phyloP scores from a whole-genome alignment of 768 basidiomycete species.

The Cantharellus anzutake region DNA sequence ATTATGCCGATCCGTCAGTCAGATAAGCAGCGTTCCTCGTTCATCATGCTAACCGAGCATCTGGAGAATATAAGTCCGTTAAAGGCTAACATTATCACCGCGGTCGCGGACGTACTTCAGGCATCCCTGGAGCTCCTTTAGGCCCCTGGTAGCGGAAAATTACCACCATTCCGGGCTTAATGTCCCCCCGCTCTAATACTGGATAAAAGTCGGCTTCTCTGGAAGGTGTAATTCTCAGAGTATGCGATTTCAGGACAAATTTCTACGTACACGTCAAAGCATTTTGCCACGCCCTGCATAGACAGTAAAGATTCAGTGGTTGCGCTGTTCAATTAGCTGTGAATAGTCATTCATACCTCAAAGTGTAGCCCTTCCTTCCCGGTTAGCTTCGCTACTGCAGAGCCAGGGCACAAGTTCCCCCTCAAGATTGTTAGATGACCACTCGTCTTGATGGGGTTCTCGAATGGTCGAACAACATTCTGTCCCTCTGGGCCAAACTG shows the following conservation, averaged over 20 bases:
- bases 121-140: slow-evolving; percentile 85
- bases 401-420: slow-evolving; percentile 76
- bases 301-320: neutral
- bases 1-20: neutral
- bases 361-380: slow-evolving; percentile 81
- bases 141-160: slow-evolving; percentile 83
- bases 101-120: slow-evolving; percentile 30
- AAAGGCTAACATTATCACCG: neutral
- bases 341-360: slow-evolving; percentile 27
- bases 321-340: neutral
- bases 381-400: slow-evolving; percentile 82
- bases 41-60: slow-evolving; percentile 23
- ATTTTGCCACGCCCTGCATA: slow-evolving; percentile 47
- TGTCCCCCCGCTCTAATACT: slow-evolving; percentile 51
- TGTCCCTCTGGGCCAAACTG: slow-evolving; percentile 39
- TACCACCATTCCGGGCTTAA: slow-evolving; percentile 54
- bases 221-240: slow-evolving; percentile 4
- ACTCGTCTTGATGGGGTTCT: slow-evolving; percentile 67
- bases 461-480: slow-evolving; percentile 52
- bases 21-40: neutral
- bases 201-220: slow-evolving; percentile 56
- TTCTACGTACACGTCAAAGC: slow-evolving; percentile 43
- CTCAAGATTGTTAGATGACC: slow-evolving; percentile 77
- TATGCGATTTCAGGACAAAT: neutral
- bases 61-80: slow-evolving; percentile 11